Percentiles rank a stretch among this genome's conserved stretches.
These are phyloP conservation scores for Ustilago cynodontis DNA, from an alignment of 1,284 basidiomycete species.

Conservation along the genomic window DNA sequence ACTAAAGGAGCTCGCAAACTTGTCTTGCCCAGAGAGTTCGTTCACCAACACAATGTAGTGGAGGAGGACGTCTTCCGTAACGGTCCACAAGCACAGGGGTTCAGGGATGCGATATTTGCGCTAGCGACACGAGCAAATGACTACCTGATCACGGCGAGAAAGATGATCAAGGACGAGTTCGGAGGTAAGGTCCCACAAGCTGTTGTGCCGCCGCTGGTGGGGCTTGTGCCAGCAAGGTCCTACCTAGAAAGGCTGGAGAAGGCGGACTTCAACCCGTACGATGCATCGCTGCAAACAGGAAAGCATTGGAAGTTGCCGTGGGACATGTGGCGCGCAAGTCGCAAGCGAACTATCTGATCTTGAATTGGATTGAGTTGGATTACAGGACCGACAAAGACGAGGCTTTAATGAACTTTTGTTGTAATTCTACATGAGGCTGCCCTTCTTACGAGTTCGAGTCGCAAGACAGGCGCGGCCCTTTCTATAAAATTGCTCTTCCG, in stretches of 20 bases:
- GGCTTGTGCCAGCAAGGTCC: slow-evolving; percentile 80
- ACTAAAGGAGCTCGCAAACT: slow-evolving; percentile 75
- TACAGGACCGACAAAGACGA: background rate
- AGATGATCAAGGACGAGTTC: slow-evolving; percentile 77
- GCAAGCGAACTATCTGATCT: slow-evolving; percentile 70
- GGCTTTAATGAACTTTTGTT: background rate
- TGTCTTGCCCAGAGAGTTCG: slow-evolving; percentile 86
- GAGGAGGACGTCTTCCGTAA: slow-evolving; percentile 87
- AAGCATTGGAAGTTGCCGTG: slow-evolving; percentile 89
- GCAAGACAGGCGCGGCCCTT: background rate
- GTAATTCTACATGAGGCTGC: slow-evolving; percentile 19
- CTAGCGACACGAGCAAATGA: slow-evolving; percentile 91
- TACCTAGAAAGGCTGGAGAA: slow-evolving; percentile 82
- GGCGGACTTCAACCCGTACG: slow-evolving; percentile 85
- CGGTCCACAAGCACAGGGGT: slow-evolving; percentile 77
- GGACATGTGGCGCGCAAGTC: slow-evolving; percentile 81
- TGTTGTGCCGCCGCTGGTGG: slow-evolving; percentile 83
- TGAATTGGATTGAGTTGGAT: background rate
- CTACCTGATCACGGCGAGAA: slow-evolving; percentile 85
- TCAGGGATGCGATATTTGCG: slow-evolving; percentile 82
- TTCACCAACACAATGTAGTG: slow-evolving; percentile 81
- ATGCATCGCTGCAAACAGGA: slow-evolving; percentile 76
- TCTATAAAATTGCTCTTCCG: background rate
- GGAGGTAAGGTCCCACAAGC: slow-evolving; percentile 76
- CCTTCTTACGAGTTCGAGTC: background rate